Evolutionary conservation across 768 basidiomycete genomes (phyloP).

Genomic region (Lactarius hatsudake): DNA sequence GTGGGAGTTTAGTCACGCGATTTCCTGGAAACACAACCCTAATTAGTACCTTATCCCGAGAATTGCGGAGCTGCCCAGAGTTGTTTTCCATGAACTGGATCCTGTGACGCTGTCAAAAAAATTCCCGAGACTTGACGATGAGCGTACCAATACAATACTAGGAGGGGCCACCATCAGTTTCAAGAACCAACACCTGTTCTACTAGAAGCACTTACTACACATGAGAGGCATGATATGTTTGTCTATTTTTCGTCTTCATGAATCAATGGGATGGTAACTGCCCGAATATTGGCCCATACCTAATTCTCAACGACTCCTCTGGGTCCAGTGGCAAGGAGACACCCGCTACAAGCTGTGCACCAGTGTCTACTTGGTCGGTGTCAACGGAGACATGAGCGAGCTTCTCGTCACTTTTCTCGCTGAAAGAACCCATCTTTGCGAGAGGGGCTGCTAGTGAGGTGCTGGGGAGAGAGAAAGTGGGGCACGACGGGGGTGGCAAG

Average conservation of each 20-base stretch:
- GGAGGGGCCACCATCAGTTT: slow-evolving; percentile 2
- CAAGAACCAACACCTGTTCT: neutral
- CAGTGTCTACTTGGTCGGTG: slow-evolving; percentile 56
- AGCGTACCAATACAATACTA: slow-evolving; percentile 56
- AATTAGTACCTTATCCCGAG: slow-evolving; percentile 59
- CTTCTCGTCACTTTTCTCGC: slow-evolving; percentile 22
- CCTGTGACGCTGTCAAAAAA: slow-evolving; percentile 38
- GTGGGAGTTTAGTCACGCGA: slow-evolving; percentile 6
- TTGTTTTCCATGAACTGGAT: slow-evolving; percentile 82
- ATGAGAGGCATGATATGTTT: slow-evolving; percentile 65
- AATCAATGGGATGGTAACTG: slow-evolving; percentile 29
- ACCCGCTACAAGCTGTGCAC: slow-evolving; percentile 53
- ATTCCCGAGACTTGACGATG: neutral
- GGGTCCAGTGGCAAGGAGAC: slow-evolving; percentile 46
- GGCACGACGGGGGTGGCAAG: neutral
- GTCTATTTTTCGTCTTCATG: slow-evolving; percentile 54
- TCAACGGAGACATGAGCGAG: slow-evolving; percentile 37
- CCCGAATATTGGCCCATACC: slow-evolving; percentile 32
- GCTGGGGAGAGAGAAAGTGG: neutral
- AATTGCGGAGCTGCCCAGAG: slow-evolving; percentile 63
- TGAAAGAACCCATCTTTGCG: slow-evolving; percentile 16
- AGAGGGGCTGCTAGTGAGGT: neutral
- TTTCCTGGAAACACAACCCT: neutral
- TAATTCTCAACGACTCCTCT: slow-evolving; percentile 48
- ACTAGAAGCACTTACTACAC: slow-evolving; percentile 56